Base-by-base conservation (phyloP, 2,329 filamentous ascomycete genomes). In the Aureobasidium sp. region DNA sequence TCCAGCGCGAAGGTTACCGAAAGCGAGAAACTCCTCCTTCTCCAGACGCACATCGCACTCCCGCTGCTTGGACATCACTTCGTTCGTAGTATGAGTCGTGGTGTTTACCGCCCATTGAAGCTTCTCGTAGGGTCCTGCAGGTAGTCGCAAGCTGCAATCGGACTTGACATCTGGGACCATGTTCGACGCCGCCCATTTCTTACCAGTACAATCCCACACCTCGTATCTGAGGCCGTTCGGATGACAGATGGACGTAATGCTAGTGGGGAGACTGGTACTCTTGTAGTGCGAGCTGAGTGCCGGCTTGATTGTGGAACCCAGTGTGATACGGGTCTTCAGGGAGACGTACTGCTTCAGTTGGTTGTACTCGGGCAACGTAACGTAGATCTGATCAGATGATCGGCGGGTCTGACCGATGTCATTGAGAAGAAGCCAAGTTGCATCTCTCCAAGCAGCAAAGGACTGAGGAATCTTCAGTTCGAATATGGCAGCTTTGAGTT, bases 11-110 rank as follows among this genome's bases (percentile, higher is more conserved):
- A 84, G 69, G 0, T 70, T 73, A 62, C 84, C 80, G 56, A 80
- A 80, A 0, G 83, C 77, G 27, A 76, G 73, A 52, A 78, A 86
- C 60, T 87, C 84, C 15, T 84, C 79, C 0, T 76, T 53, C 1
- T 77, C 78, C 29, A 83, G 62, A 0, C 74, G 72, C 0, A 71
- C 44, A 0, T 84, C 82, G 49, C 83, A 84, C 1, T 70, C 70
- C 0, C 74, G 70, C 36, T 82, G 80, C 14, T 73, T 82, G 0
- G 83, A 80, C 37, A 84, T 70, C 0, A 82, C 74, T 7, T 81
- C 73, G 63, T 85, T 84, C 0, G 84, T 87, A 0, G 82, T 79
- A 0, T 79, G 84, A 8, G 62, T 74, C 6, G 55, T 60, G 1
- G 72, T 68, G 20, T 74, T 66, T 11, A 72, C 64, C 17, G 74